A percentile compares a stretch with the other conserved stretches of the same genome.
These are phyloP conservation scores for Angophora floribunda DNA, from an alignment of 345 rosid genomes.

Conservation along the genomic window DNA sequence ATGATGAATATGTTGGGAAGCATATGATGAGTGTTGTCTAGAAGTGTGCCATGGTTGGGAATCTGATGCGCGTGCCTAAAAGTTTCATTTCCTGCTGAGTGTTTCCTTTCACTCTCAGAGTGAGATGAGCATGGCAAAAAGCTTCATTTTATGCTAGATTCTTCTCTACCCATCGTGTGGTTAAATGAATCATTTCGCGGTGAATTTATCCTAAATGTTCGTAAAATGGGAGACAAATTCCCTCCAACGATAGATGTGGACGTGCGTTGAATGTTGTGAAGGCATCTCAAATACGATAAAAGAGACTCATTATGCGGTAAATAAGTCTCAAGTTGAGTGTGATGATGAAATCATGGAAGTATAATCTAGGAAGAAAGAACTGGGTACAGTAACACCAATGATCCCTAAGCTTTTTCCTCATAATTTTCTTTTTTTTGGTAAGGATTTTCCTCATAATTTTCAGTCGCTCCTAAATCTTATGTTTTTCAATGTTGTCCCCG, in stretches of 20 bases:
- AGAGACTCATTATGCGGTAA: neutral
- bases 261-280: neutral
- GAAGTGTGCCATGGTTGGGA: neutral
- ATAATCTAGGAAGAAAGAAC: neutral
- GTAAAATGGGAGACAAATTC: neutral
- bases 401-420: neutral
- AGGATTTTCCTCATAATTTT: neutral
- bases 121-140: neutral
- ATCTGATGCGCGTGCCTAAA: neutral
- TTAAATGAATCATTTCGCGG: neutral
- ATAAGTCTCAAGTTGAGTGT: neutral
- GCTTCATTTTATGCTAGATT: neutral
- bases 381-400: accelerated
- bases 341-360: neutral
- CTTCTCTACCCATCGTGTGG: neutral
- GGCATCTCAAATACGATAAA: neutral
- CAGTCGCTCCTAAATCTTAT: neutral
- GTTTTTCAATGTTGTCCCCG: neutral
- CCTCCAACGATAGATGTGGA: neutral
- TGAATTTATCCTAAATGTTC: neutral
- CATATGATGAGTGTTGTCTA: neutral
- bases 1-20: neutral
- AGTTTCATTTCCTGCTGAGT: neutral
- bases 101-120: neutral
- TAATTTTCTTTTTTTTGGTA: no score